Evolutionary conservation across 768 basidiomycete genomes (phyloP).

Genomic region (Tubosaeta sp.): DNA sequence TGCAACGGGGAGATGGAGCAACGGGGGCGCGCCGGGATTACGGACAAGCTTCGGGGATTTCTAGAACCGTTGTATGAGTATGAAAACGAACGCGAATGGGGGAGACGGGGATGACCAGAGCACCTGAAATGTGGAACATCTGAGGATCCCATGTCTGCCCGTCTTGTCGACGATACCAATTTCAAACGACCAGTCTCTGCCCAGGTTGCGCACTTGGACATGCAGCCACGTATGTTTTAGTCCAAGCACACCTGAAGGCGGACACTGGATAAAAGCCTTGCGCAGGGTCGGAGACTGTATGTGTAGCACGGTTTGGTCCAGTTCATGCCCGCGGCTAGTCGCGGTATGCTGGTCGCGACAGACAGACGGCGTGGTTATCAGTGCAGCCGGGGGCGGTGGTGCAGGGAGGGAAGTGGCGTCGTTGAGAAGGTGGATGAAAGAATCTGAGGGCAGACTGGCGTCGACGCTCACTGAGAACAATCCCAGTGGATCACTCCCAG

Average conservation of each 20-base stretch:
- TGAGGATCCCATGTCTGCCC: conserved; percentile 54
- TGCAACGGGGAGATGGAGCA: conserved; percentile 67
- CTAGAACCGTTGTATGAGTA: conserved; percentile 32
- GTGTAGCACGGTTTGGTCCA: conserved; percentile 70
- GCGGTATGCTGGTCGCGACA: conserved; percentile 27
- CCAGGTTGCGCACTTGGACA: conserved; percentile 66
- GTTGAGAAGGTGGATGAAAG: conserved; percentile 59
- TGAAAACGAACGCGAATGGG: not conserved
- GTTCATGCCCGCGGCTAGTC: conserved; percentile 32
- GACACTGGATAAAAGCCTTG: conserved; percentile 65
- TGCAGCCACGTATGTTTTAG: conserved; percentile 73
- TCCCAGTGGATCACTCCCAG: conserved; percentile 55
- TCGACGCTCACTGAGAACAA: conserved; percentile 52
- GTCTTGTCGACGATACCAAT: conserved; percentile 65
- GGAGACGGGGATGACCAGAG: conserved; percentile 1
- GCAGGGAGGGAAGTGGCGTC: conserved; percentile 49
- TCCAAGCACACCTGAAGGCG: conserved; percentile 46
- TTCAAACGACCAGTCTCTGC: conserved; percentile 70
- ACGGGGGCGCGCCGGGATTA: conserved; percentile 38
- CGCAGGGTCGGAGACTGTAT: conserved; percentile 72
- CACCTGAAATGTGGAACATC: conserved; percentile 83
- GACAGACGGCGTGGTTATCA: conserved; percentile 41
- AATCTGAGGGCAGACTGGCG: conserved; percentile 51
- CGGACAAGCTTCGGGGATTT: conserved; percentile 50
- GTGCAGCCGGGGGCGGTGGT: conserved; percentile 42